A percentile compares a stretch with the other conserved stretches of the same genome.
These are phyloP conservation scores for Phytophthora meadii DNA, from an alignment of 352 stramenopile species.

Conservation along the genomic window DNA sequence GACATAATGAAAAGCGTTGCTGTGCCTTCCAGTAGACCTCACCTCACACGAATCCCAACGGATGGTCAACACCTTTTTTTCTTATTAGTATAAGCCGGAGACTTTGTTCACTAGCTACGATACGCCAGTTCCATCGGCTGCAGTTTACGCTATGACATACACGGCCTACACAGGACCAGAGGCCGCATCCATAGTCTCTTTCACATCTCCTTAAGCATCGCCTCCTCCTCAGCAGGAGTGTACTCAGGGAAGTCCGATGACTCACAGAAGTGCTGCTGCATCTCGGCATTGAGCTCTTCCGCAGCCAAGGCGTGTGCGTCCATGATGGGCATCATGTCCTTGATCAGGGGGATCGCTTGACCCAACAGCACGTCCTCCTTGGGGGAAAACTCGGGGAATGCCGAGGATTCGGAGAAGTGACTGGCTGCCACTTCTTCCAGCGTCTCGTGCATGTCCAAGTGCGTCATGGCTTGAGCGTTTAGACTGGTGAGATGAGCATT, in stretches of 20 bases:
- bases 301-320: slow-evolving; percentile 42
- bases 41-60: background rate
- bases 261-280: slow-evolving; percentile 58
- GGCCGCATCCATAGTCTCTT: background rate
- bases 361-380: slow-evolving; percentile 60
- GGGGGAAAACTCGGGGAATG: slow-evolving; percentile 70
- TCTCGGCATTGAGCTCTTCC: slow-evolving; percentile 46
- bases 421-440: slow-evolving; percentile 58
- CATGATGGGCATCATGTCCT: slow-evolving; percentile 10
- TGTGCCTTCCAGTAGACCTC: background rate
- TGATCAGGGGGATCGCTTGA: slow-evolving; percentile 32
- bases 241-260: slow-evolving; percentile 74
- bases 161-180: no score
- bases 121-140: slow-evolving; percentile 3
- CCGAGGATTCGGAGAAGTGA: slow-evolving; percentile 68
- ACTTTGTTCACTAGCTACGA: slow-evolving; percentile 3
- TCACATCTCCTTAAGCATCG: slow-evolving; percentile 43
- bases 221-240: slow-evolving; percentile 53
- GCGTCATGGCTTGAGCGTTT: slow-evolving; percentile 30
- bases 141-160: slow-evolving; percentile 2
- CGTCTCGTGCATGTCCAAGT: slow-evolving; percentile 41
- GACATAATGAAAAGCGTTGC: no score
- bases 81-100: slow-evolving; percentile 11
- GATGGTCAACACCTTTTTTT: background rate
- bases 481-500: slow-evolving; percentile 35